phyloP scores from a whole-genome alignment of 768 basidiomycete species.

The Hortiboletus flavorubellus region DNA sequence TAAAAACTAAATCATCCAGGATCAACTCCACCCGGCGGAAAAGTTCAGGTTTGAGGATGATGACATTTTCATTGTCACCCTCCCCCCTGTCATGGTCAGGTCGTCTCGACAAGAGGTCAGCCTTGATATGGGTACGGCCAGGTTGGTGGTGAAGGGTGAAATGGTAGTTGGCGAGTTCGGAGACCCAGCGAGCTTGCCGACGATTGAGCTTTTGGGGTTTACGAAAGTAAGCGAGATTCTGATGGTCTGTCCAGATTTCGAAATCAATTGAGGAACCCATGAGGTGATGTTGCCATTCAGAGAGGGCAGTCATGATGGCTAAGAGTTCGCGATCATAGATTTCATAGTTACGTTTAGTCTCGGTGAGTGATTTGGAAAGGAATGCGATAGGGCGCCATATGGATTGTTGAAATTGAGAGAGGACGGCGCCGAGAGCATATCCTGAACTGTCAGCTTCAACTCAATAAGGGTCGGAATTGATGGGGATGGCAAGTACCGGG shows the following conservation, averaged over 20 bases:
- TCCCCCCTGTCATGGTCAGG: conserved; percentile 19
- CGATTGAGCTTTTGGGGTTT: conserved; percentile 37
- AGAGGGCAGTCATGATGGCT: conserved; percentile 39
- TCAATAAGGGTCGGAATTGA: background rate
- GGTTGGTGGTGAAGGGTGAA: conserved; percentile 27
- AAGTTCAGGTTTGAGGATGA: conserved; percentile 12
- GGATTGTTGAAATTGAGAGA: background rate
- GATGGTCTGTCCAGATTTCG: conserved; percentile 22
- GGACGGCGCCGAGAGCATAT: background rate
- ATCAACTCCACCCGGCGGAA: background rate
- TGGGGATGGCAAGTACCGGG: background rate
- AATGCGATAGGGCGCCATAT: conserved; percentile 40
- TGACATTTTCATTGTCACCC: conserved; percentile 19
- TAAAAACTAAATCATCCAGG: too few relatives aligned
- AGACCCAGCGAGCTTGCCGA: conserved; percentile 42
- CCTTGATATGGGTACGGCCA: conserved; percentile 19
- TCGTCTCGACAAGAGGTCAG: conserved; percentile 28
- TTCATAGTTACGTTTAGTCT: conserved; percentile 41
- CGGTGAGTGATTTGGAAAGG: conserved; percentile 30
- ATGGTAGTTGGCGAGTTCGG: conserved; percentile 35
- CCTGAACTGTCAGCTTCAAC: background rate
- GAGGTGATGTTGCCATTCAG: conserved; percentile 28
- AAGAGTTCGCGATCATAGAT: conserved; percentile 35
- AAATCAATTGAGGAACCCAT: background rate
- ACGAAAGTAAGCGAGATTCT: conserved; percentile 44